Evolutionary conservation across 1,284 basidiomycete genomes (phyloP).

Genomic region (Austropuccinia psidii): DNA sequence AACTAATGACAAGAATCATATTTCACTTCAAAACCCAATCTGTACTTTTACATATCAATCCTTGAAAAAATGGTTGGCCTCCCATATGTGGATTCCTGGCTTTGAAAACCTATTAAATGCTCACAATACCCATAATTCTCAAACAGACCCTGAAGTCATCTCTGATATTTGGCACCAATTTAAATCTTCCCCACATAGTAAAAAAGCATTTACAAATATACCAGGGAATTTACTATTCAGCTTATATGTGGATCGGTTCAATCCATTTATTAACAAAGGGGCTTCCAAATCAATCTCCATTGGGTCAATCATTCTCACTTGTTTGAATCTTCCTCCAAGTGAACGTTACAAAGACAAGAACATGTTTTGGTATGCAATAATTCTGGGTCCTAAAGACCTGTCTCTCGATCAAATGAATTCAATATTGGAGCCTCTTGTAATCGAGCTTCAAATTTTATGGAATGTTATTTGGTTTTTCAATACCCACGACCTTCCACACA

Average conservation of each 20-base stretch:
- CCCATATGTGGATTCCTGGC: too few species aligned
- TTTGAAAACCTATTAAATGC: too few species aligned
- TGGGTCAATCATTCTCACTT: neutral
- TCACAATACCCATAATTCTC: too few species aligned
- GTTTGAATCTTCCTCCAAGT: constrained; percentile 9
- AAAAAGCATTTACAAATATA: too few species aligned
- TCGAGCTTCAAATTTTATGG: neutral
- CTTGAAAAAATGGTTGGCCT: too few species aligned
- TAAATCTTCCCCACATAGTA: too few species aligned
- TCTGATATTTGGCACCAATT: too few species aligned
- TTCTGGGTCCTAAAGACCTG: constrained; percentile 10
- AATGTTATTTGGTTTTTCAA: neutral
- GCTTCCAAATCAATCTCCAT: neutral
- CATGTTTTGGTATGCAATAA: neutral
- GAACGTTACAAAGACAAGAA: constrained; percentile 7
- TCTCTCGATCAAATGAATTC: neutral
- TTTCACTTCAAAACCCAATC: too few species aligned
- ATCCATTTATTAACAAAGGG: constrained; percentile 5
- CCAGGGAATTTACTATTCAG: constrained; percentile 23
- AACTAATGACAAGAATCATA: too few species aligned
- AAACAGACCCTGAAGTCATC: too few species aligned
- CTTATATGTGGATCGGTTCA: constrained; percentile 24
- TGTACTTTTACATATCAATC: too few species aligned
- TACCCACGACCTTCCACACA: neutral
- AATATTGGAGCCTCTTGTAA: constrained; percentile 2